Evolutionary conservation across 306 rosid genomes (phyloP).

Genomic region (Cicer pinnatifidum): DNA sequence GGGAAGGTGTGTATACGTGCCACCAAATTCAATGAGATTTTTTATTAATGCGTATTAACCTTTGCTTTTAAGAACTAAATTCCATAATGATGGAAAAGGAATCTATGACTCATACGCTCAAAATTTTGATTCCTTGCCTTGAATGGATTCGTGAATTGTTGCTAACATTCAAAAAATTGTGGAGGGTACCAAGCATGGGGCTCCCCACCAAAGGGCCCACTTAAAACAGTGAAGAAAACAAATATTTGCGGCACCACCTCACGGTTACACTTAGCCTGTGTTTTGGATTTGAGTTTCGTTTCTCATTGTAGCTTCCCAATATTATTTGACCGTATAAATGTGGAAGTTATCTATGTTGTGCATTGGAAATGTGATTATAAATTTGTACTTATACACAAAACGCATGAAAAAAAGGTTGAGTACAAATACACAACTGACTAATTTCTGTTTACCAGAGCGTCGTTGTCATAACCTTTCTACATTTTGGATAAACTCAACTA

Average conservation of each 20-base stretch:
- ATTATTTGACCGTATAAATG: too few species aligned
- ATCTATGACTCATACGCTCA: conserved; percentile 25
- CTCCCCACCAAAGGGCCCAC: conserved; percentile 41
- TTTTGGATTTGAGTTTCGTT: too few species aligned
- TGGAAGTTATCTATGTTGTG: too few species aligned
- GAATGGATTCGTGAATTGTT: conserved; percentile 35
- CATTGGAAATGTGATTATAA: too few species aligned
- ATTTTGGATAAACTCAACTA: too few species aligned
- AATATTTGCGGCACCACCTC: not conserved
- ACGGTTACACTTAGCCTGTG: too few species aligned
- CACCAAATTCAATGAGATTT: conserved; percentile 35
- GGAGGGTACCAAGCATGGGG: conserved; percentile 16
- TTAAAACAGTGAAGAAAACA: not conserved
- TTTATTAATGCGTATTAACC: conserved; percentile 20
- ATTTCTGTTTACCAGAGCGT: too few species aligned
- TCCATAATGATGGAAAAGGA: conserved; percentile 34
- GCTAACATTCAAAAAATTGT: conserved; percentile 24
- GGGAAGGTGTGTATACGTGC: conserved; percentile 21
- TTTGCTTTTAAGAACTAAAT: conserved; percentile 39
- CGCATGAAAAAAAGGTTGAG: too few species aligned
- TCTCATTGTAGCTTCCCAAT: too few species aligned
- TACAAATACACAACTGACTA: too few species aligned
- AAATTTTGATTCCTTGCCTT: conserved; percentile 40
- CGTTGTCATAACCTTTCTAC: too few species aligned
- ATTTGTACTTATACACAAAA: too few species aligned